Percentiles rank a stretch among this genome's conserved stretches.
These are phyloP conservation scores for Phylloporus scabripes DNA, from an alignment of 768 basidiomycete genomes.

Conservation along the genomic window DNA sequence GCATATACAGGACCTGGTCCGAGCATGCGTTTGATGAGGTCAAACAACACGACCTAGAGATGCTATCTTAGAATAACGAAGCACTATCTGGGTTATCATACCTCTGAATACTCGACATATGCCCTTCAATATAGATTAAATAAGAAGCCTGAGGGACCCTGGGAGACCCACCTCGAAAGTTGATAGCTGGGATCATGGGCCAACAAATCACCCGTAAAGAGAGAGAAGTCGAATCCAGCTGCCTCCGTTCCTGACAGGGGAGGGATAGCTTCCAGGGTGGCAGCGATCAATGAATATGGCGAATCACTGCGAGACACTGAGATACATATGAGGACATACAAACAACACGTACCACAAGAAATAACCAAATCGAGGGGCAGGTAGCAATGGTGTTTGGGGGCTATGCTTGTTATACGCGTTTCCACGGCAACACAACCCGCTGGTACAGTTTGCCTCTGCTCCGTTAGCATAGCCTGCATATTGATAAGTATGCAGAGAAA, in stretches of 20 bases:
- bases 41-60: slow-evolving; percentile 55
- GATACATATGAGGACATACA: background rate
- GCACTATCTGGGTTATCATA: slow-evolving; percentile 18
- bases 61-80: slow-evolving; percentile 3
- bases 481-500: slow-evolving; percentile 1
- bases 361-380: slow-evolving; percentile 66
- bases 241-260: slow-evolving; percentile 54
- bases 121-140: slow-evolving; percentile 33
- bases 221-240: slow-evolving; percentile 56
- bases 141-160: background rate
- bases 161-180: slow-evolving; percentile 45
- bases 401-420: slow-evolving; percentile 46
- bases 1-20: slow-evolving; percentile 70
- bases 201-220: slow-evolving; percentile 73
- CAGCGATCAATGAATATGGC: slow-evolving; percentile 52
- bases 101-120: slow-evolving; percentile 61
- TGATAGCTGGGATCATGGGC: slow-evolving; percentile 67
- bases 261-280: slow-evolving; percentile 65
- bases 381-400: slow-evolving; percentile 45
- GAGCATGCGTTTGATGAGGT: slow-evolving; percentile 57
- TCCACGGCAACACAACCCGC: slow-evolving; percentile 59
- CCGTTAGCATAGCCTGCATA: slow-evolving; percentile 58
- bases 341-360: slow-evolving; percentile 46
- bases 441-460: slow-evolving; percentile 67
- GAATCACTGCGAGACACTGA: slow-evolving; percentile 43